Evolutionary conservation across 2,329 filamentous ascomycete genomes (phyloP).

Genomic region (Beauveria caledonica): DNA sequence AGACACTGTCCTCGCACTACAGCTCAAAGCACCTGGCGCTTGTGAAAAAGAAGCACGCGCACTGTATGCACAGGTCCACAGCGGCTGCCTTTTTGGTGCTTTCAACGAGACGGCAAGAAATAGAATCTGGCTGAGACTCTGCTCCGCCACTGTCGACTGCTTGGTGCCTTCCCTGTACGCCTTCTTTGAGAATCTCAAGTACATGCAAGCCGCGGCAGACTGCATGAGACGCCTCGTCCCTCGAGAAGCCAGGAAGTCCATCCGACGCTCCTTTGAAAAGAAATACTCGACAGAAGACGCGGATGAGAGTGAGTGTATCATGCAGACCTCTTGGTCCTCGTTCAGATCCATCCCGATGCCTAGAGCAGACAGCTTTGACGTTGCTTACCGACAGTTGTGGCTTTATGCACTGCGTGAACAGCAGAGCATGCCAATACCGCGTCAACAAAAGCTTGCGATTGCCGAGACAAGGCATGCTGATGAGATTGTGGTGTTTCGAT

Average conservation of each 20-base stretch:
- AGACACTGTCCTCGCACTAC: slow-evolving; percentile 23
- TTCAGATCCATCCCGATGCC: background rate
- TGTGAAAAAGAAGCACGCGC: slow-evolving; percentile 19
- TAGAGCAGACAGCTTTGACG: slow-evolving; percentile 7
- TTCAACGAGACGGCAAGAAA: slow-evolving; percentile 22
- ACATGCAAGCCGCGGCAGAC: slow-evolving; percentile 19
- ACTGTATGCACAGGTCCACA: slow-evolving; percentile 21
- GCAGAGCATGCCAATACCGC: slow-evolving; percentile 7
- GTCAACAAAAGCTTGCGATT: slow-evolving; percentile 7
- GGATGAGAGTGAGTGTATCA: slow-evolving; percentile 1
- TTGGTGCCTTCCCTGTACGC: slow-evolving; percentile 27
- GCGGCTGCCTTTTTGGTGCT: slow-evolving; percentile 23
- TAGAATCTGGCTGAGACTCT: slow-evolving; percentile 22
- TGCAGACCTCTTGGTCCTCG: slow-evolving; percentile 7
- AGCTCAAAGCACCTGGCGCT: slow-evolving; percentile 23
- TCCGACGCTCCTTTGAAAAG: slow-evolving; percentile 6
- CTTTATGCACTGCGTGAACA: slow-evolving; percentile 12
- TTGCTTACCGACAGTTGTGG: slow-evolving; percentile 12
- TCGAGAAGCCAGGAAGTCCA: background rate
- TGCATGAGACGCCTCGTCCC: slow-evolving; percentile 11
- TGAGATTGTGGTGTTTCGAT: slow-evolving; percentile 10
- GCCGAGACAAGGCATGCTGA: slow-evolving; percentile 3
- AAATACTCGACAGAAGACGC: background rate
- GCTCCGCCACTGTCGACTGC: slow-evolving; percentile 14
- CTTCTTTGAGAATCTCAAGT: slow-evolving; percentile 30